Conservation (phyloP, 371 early-diverging fungal genomes). For the Rhizomucor miehei region DNA sequence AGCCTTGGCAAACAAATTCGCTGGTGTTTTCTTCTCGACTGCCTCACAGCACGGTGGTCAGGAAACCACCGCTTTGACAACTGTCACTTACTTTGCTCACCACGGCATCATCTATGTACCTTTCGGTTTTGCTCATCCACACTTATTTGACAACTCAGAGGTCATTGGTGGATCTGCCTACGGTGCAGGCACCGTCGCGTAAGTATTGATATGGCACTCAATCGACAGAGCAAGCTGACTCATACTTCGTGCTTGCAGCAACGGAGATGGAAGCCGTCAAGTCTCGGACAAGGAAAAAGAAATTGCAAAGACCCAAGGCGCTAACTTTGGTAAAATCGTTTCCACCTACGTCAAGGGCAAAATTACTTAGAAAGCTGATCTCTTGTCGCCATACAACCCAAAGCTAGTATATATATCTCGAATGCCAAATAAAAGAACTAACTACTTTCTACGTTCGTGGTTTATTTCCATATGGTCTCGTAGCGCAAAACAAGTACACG, state of each 20-base stretch:
- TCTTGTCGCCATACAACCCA: too few relatives aligned
- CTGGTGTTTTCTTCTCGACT: constrained; percentile 74
- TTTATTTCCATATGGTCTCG: too few relatives aligned
- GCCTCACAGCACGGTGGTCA: constrained; percentile 76
- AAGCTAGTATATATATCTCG: too few relatives aligned
- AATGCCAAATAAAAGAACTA: too few relatives aligned
- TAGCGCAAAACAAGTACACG: too few relatives aligned
- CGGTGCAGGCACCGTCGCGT: constrained; percentile 68
- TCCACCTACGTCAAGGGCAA: constrained; percentile 15
- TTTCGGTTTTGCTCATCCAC: constrained; percentile 56
- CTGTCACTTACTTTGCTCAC: constrained; percentile 73
- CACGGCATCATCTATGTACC: constrained; percentile 84
- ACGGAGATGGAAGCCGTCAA: constrained; percentile 15
- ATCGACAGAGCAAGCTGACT: too few relatives aligned
- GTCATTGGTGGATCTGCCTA: constrained; percentile 72
- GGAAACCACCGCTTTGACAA: constrained; percentile 72
- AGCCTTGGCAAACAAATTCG: constrained; percentile 68
- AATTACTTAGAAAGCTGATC: not conserved
- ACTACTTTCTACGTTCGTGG: too few relatives aligned
- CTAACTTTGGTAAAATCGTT: constrained; percentile 50
- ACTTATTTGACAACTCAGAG: constrained; percentile 48
- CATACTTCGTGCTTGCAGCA: constrained; percentile 2
- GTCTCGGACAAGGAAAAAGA: constrained; percentile 59
- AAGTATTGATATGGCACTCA: not conserved
- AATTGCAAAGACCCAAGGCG: constrained; percentile 58